Evolutionary conservation across 2,329 filamentous ascomycete genomes (phyloP).

Genomic region (Blastomyces parvus): DNA sequence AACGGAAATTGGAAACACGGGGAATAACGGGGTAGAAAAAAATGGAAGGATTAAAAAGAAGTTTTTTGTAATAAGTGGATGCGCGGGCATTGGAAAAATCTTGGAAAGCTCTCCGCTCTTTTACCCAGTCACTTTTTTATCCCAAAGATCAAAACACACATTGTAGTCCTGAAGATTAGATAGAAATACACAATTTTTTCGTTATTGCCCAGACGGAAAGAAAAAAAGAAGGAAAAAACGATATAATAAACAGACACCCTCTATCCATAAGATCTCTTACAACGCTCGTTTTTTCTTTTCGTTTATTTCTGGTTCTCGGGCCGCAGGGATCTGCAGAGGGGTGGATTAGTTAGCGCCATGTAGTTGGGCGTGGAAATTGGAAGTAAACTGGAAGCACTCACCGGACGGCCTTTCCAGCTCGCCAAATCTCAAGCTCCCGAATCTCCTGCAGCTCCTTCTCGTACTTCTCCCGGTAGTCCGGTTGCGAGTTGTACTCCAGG

Average conservation of each 20-base stretch:
- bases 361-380: not conserved
- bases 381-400: slow-evolving; percentile 35
- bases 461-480: slow-evolving; percentile 94
- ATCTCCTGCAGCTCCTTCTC: slow-evolving; percentile 99
- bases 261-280: not conserved
- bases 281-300: slow-evolving; percentile 1
- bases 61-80: not conserved
- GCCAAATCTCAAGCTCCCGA: slow-evolving; percentile 96
- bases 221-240: not conserved
- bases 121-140: not conserved
- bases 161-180: not conserved
- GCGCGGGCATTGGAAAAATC: no score
- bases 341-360: not conserved
- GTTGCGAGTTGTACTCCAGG: slow-evolving; percentile 91
- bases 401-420: slow-evolving; percentile 94
- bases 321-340: slow-evolving; percentile 57
- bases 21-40: not conserved
- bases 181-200: not conserved
- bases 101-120: no score
- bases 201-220: not conserved
- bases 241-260: not conserved
- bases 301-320: slow-evolving; percentile 75
- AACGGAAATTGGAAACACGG: not conserved
- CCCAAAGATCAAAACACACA: not conserved
- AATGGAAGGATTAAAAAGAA: no score